A percentile compares a stretch with the other conserved stretches of the same genome.
These are phyloP conservation scores for Sarocladiaceae sp. DNA, from an alignment of 2,329 filamentous ascomycete genomes.

Conservation along the genomic window DNA sequence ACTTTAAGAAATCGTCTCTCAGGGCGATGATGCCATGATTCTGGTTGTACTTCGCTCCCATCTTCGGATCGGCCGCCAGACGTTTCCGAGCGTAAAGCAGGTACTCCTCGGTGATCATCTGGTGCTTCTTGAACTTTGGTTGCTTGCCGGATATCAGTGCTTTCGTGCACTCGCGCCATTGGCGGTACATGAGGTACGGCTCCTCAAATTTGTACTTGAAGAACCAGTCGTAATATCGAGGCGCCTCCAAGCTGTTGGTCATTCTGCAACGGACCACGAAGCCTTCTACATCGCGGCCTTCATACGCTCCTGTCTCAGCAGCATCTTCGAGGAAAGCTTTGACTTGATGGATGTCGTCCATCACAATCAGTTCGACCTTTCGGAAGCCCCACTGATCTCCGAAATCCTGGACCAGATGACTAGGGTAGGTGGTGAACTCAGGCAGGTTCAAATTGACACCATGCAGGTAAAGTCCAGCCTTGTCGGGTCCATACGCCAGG, in stretches of 20 bases:
- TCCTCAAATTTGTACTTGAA: slow-evolving; percentile 99
- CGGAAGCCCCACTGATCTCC: slow-evolving; percentile 91
- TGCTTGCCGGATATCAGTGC: slow-evolving; percentile 71
- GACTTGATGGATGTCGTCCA: slow-evolving; percentile 70
- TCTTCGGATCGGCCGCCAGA: slow-evolving; percentile 61
- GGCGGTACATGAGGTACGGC: slow-evolving; percentile 96
- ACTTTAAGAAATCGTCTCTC: slow-evolving; percentile 79
- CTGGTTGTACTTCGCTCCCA: slow-evolving; percentile 69
- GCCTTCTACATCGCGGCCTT: slow-evolving; percentile 89
- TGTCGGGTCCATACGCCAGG: slow-evolving; percentile 76
- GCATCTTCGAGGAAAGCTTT: slow-evolving; percentile 78
- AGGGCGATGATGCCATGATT: slow-evolving; percentile 96
- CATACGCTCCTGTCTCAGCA: slow-evolving; percentile 84
- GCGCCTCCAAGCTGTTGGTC: slow-evolving; percentile 42
- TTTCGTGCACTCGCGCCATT: slow-evolving; percentile 98
- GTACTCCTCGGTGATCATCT: slow-evolving; percentile 87
- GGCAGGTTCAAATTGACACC: slow-evolving; percentile 96
- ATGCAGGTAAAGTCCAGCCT: slow-evolving; percentile 89
- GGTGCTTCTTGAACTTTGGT: slow-evolving; percentile 81
- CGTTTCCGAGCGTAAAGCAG: slow-evolving; percentile 73
- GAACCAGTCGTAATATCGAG: slow-evolving; percentile 86
- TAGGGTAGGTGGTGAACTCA: slow-evolving; percentile 82
- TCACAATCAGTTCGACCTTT: slow-evolving; percentile 76
- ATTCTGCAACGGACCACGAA: slow-evolving; percentile 91
- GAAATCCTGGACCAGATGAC: slow-evolving; percentile 79